Evolutionary conservation across 306 rosid genomes (phyloP).

Genomic region (Glycyrrhiza uralensis): DNA sequence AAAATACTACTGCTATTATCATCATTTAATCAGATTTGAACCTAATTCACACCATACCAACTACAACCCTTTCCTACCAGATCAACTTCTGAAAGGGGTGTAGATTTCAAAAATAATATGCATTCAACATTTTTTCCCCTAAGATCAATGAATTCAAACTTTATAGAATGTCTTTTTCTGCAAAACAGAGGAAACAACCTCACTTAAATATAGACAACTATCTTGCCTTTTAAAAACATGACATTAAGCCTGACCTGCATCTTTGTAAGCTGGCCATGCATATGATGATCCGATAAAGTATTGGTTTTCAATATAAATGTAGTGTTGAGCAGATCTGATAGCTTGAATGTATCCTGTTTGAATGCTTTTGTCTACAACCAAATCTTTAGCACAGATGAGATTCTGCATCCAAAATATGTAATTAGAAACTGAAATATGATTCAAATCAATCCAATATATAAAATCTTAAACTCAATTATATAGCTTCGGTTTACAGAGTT

Average conservation of each 20-base stretch:
- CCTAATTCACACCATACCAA: slow-evolving; percentile 17
- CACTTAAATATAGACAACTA: slow-evolving; percentile 12
- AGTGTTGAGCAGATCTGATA: slow-evolving; percentile 94
- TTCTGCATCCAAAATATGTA: slow-evolving; percentile 53
- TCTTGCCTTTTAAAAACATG: neutral
- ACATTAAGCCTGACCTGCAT: slow-evolving; percentile 65
- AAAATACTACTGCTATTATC: neutral
- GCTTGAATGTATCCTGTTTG: slow-evolving; percentile 91
- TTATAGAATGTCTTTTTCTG: neutral
- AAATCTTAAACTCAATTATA: slow-evolving; percentile 3
- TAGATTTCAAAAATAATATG: neutral
- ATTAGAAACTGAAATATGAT: slow-evolving; percentile 23
- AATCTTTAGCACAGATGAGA: slow-evolving; percentile 68
- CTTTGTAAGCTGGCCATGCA: slow-evolving; percentile 78
- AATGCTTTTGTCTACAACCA: slow-evolving; percentile 84
- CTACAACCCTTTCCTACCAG: slow-evolving; percentile 5
- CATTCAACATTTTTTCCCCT: neutral
- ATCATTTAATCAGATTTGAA: neutral
- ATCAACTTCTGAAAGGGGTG: neutral
- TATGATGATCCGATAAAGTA: slow-evolving; percentile 92
- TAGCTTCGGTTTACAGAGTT: slow-evolving; percentile 16
- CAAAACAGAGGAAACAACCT: slow-evolving; percentile 8
- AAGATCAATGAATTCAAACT: slow-evolving; percentile 9
- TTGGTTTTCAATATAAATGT: slow-evolving; percentile 90
- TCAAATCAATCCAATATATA: slow-evolving; percentile 8